phyloP scores from a whole-genome alignment of 352 stramenopile species.

The Phytophthora ramorum region DNA sequence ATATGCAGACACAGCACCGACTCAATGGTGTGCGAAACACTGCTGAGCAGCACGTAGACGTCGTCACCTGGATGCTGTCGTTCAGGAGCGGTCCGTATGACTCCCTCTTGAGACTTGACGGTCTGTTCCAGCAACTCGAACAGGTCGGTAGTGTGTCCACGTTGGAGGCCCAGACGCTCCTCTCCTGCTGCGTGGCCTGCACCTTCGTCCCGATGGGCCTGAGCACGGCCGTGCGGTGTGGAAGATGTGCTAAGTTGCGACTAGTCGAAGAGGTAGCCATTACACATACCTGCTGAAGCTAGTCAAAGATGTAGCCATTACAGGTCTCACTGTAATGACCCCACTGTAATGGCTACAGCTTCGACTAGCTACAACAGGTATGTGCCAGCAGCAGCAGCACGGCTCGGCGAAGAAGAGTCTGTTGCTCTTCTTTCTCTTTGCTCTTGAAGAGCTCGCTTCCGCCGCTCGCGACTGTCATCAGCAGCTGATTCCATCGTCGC shows the following conservation, averaged over 20 bases:
- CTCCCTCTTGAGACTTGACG: constrained; percentile 54
- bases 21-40: constrained; percentile 74
- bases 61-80: constrained; percentile 29
- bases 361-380: too few species aligned
- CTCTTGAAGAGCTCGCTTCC: constrained; percentile 44
- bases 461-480: constrained; percentile 30
- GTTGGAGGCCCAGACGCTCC: constrained; percentile 69
- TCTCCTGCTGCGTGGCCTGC: constrained; percentile 58
- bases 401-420: constrained; percentile 69
- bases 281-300: too few species aligned
- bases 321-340: too few species aligned
- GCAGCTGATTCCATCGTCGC: constrained; percentile 28
- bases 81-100: constrained; percentile 60
- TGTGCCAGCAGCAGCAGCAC: too few species aligned
- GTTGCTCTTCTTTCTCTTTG: constrained; percentile 72
- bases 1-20: constrained; percentile 84
- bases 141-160: constrained; percentile 60
- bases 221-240: too few species aligned
- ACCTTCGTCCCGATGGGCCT: constrained; percentile 65
- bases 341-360: too few species aligned
- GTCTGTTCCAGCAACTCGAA: constrained; percentile 54
- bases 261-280: constrained; percentile 33
- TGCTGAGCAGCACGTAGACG: constrained; percentile 82
- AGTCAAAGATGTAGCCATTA: too few species aligned
- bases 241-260: constrained; percentile 53